Base-by-base conservation (phyloP, 2,329 filamentous ascomycete species). In the Westerdykella ornata region DNA sequence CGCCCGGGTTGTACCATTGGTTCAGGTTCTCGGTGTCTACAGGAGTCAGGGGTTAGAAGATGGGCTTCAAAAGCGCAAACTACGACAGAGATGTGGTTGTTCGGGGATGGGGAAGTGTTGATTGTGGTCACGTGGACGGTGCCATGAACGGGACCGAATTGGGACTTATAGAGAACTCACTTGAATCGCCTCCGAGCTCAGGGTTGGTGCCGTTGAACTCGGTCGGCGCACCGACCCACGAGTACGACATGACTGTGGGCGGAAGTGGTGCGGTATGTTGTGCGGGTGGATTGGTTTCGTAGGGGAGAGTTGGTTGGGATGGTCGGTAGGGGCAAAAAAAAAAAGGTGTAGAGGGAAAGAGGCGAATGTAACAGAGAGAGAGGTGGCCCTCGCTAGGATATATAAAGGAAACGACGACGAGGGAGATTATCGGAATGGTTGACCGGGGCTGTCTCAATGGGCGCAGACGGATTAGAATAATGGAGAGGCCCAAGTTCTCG, bases 1-100 rank as follows among this genome's bases (percentile, higher is more conserved):
- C 92, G 60, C 92, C 92, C 5, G 88, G 74, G 54, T 86, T 77
- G 70, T 84, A 97, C 87, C 88, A 94, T 80, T 94, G 88, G 76
- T 97, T 97, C 64, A 96, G 69, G 71, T 97, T 96, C 61, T 87
- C 82, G 63, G 73, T 78, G 56, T 75, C 89, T 95, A 63, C 9
- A 16, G 52, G 44, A 39, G 46, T 15, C 18, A 35, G 7, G 29
- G 7, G 41, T 52, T 33, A 48, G 42, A 37, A 19, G 19, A 28
- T n/a, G n/a, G n/a, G 20, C 18, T 22, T 37, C 36, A 14, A 31
- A 7, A 37, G 37, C 17, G 18, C 18, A n/a, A 19, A 22, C 30
- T 19, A 28, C 17, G 26, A 34, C 8, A 13, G 8, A 33, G 5
- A 33, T 35, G 13, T 39, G 16, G n/a, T 17, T 16, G 22, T 35